phyloP scores from a whole-genome alignment of 2,329 filamentous ascomycete species.

The Aspergillus sp. region DNA sequence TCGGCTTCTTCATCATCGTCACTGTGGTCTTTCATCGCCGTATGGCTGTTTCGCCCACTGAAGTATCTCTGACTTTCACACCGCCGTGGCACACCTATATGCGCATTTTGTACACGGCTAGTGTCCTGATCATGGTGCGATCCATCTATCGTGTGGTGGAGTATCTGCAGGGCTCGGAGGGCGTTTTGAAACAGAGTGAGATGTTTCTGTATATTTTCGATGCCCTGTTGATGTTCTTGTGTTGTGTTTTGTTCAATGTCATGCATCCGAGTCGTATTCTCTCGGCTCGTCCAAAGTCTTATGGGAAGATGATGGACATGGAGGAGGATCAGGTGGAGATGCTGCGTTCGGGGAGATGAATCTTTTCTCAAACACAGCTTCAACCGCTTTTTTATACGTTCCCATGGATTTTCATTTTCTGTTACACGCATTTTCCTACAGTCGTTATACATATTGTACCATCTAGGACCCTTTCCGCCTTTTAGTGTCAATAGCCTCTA shows the following conservation, averaged over 20 bases:
- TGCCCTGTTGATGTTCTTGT: neutral
- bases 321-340: neutral
- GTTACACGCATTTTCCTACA: too few relatives aligned
- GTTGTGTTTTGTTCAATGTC: neutral
- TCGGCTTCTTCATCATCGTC: neutral
- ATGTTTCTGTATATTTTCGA: neutral
- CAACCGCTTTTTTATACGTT: too few relatives aligned
- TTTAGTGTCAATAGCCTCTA: too few relatives aligned
- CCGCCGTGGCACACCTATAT: neutral
- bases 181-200: neutral
- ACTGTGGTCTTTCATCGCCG: neutral
- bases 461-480: too few relatives aligned
- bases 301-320: neutral
- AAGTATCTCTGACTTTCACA: neutral
- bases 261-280: neutral
- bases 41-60: neutral
- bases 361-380: too few relatives aligned
- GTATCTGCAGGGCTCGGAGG: neutral
- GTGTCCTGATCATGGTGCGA: neutral
- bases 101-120: neutral
- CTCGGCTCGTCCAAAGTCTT: neutral
- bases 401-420: too few relatives aligned
- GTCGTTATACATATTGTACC: too few relatives aligned
- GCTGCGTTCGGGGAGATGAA: neutral
- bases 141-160: neutral